These are phyloP conservation scores for Aspergillus incahuasiensis DNA, from an alignment of 495 filamentous ascomycete species.

Conservation along the genomic window DNA sequence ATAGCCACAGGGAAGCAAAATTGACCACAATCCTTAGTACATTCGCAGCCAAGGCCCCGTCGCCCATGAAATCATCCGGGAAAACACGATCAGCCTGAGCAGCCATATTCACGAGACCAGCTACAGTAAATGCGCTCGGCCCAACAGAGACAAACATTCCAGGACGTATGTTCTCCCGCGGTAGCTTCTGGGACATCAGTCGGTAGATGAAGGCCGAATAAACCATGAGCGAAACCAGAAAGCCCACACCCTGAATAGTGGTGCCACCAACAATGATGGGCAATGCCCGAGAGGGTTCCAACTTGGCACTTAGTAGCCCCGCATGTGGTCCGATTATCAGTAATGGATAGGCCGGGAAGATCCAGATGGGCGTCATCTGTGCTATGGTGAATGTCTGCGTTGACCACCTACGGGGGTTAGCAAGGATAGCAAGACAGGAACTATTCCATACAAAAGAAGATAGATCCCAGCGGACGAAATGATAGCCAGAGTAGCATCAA, in stretches of 20 bases:
- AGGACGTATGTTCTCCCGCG: slow-evolving; percentile 67
- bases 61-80: slow-evolving; percentile 54
- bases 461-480: slow-evolving; percentile 66
- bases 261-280: slow-evolving; percentile 67
- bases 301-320: slow-evolving; percentile 53
- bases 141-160: slow-evolving; percentile 85
- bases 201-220: slow-evolving; percentile 83
- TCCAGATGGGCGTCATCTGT: slow-evolving; percentile 89
- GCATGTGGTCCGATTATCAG: slow-evolving; percentile 76
- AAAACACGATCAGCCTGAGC: slow-evolving; percentile 38
- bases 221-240: slow-evolving; percentile 80
- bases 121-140: slow-evolving; percentile 72
- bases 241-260: slow-evolving; percentile 77
- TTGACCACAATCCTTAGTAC: slow-evolving; percentile 51
- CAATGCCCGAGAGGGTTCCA: slow-evolving; percentile 45
- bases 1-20: slow-evolving; percentile 72
- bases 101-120: slow-evolving; percentile 61
- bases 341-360: slow-evolving; percentile 85
- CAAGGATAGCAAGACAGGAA: neutral
- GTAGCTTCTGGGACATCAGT: slow-evolving; percentile 88
- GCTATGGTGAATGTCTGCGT: slow-evolving; percentile 75
- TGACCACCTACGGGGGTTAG: slow-evolving; percentile 52
- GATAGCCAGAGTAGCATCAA: slow-evolving; percentile 61
- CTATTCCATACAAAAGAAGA: slow-evolving; percentile 50
- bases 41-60: slow-evolving; percentile 50